These are phyloP conservation scores for Leishmania aethiopica DNA, from an alignment of 208 protist genomes.

Conservation along the genomic window DNA sequence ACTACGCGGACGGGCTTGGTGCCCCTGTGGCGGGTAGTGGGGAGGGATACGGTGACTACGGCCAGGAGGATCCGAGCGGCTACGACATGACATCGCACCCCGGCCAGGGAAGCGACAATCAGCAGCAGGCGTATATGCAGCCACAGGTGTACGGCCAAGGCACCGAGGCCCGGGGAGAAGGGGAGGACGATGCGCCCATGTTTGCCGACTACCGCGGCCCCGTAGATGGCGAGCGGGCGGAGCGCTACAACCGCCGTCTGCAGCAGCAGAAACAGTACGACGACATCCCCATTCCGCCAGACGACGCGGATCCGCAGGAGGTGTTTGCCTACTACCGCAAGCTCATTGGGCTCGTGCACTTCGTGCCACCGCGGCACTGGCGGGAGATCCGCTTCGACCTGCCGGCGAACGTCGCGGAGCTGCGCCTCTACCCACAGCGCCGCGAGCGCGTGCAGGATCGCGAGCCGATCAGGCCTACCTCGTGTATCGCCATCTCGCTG, in stretches of 20 bases:
- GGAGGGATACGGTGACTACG: background rate
- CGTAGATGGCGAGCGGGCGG: slow-evolving; percentile 21
- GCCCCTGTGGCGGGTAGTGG: background rate
- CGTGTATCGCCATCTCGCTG: slow-evolving; percentile 65
- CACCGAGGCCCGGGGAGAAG: slow-evolving; percentile 1
- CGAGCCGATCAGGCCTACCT: slow-evolving; percentile 44
- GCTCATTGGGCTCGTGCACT: slow-evolving; percentile 46
- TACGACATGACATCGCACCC: background rate
- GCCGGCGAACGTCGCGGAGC: slow-evolving; percentile 74
- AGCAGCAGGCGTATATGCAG: background rate
- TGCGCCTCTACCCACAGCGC: slow-evolving; percentile 62
- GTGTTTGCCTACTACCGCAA: slow-evolving; percentile 65
- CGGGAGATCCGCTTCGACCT: slow-evolving; percentile 74
- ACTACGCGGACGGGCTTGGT: background rate
- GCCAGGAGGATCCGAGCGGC: background rate
- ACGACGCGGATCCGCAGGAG: slow-evolving; percentile 19
- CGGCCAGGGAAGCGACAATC: background rate
- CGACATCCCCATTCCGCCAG: slow-evolving; percentile 16
- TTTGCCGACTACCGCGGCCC: slow-evolving; percentile 36
- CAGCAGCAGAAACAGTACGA: slow-evolving; percentile 33
- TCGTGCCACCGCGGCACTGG: slow-evolving; percentile 72
- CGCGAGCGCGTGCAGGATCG: slow-evolving; percentile 56
- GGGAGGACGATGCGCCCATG: slow-evolving; percentile 18
- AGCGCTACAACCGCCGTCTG: slow-evolving; percentile 15
- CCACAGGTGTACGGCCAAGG: slow-evolving; percentile 3